Evolutionary conservation across 1,284 basidiomycete genomes (phyloP), one percentile per base, ranked within the genome.

Genomic region (Irpex rosettiformis): DNA sequence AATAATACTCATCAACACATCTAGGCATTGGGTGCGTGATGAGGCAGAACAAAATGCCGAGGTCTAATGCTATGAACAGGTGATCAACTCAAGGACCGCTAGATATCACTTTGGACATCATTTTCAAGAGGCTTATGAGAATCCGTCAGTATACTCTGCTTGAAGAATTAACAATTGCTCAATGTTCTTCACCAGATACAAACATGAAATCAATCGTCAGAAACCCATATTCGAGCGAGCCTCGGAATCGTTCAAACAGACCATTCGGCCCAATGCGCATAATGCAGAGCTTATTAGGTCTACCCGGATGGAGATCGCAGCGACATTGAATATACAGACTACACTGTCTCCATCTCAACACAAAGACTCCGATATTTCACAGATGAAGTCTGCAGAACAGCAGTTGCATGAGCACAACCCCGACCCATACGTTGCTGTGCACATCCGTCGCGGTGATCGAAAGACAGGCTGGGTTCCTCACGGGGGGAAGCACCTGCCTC

Each of bases 391-490:
- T 2, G 57, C 61, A n/a, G 65, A 61, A 42, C 24, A 45, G 53
- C 10, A 52, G 58, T 62, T 55, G 61, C 63, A 63, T 58, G 58
- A 57, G 54, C 64, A 58, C 52, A 61, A 63, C 56, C 62, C 64
- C 55, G 65, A 66, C 22, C 67, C 67, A 4, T 88, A 87, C 67
- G 67, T 85, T 45, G 75, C 78, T 13, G 74, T 83, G 6, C 85
- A 89, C 67, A 77, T 88, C 60, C 81, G 85, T 40, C 77, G 79
- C 33, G 86, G 86, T 16, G 85, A 88, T 70, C 75, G 77, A 16
- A 70, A 73, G 47, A 77, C 82, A 7, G 65, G 69, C 16, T 79
- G 78, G 8, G 82, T 76, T 66, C 67, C 70, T 29, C 82, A 78
- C 62, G 75, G 77, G 58, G 70, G 74, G 27, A 66, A 71, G 40